A percentile compares a stretch with the other conserved stretches of the same genome.
These are phyloP conservation scores for Francoa sonchifolia DNA, from an alignment of 441 rosid genomes.

Conservation along the genomic window DNA sequence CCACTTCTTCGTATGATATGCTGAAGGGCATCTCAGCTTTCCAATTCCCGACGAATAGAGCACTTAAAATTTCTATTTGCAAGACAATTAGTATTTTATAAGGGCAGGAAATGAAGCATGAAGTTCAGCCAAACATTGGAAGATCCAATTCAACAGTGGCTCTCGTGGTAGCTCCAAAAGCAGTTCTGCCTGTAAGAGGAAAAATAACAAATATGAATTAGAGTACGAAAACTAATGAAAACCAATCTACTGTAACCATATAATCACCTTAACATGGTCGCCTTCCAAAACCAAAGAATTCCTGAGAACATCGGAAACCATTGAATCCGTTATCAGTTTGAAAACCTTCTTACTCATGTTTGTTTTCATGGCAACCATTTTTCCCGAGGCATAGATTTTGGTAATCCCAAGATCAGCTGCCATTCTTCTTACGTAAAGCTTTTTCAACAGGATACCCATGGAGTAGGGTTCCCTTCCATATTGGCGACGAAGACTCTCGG, in stretches of 20 bases:
- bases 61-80: too few species aligned
- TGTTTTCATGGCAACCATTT: conserved; percentile 80
- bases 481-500: conserved; percentile 75
- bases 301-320: conserved; percentile 52
- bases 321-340: conserved; percentile 69
- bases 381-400: conserved; percentile 67
- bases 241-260: too few species aligned
- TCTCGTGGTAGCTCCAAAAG: conserved; percentile 89
- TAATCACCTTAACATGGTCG: conserved; percentile 65
- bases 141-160: conserved; percentile 82
- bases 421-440: conserved; percentile 87
- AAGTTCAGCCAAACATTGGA: conserved; percentile 82
- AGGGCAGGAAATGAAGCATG: conserved; percentile 77
- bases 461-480: conserved; percentile 87
- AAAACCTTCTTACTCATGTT: conserved; percentile 72
- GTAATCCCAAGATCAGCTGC: conserved; percentile 91
- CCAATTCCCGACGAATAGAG: background rate
- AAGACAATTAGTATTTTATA: conserved; percentile 44
- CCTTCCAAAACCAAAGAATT: conserved; percentile 54
- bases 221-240: too few species aligned
- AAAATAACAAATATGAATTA: background rate
- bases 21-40: background rate
- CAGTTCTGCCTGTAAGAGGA: conserved; percentile 66
- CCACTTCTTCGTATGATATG: conserved; percentile 4
- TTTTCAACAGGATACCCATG: conserved; percentile 82